Conservation (phyloP, 352 stramenopile genomes). For the Phytophthora kernoviae region DNA sequence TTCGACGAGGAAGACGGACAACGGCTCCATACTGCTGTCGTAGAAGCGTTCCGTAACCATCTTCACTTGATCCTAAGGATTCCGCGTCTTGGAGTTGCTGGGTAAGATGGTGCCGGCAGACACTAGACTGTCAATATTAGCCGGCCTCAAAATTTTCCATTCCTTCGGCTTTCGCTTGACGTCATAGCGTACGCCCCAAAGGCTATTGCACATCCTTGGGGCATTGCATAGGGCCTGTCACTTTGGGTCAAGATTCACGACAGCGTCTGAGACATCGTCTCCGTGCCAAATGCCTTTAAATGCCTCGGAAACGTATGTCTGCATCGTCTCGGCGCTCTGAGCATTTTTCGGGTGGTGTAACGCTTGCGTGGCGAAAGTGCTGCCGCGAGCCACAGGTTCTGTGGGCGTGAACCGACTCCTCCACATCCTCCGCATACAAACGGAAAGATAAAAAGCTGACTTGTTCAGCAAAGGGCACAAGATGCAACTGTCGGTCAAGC, state of each 20-base stretch:
- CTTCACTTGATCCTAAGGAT: not conserved
- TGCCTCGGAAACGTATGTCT: not conserved
- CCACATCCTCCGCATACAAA: conserved; percentile 13
- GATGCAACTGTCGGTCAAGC: not conserved
- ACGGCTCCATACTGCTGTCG: not conserved
- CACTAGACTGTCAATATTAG: not conserved
- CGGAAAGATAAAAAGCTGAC: conserved; percentile 19
- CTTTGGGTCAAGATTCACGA: not conserved
- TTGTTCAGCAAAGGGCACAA: conserved; percentile 10
- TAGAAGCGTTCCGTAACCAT: conserved; percentile 2
- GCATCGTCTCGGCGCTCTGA: conserved; percentile 5
- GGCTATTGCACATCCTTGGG: too few relatives aligned
- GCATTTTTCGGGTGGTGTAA: conserved; percentile 24
- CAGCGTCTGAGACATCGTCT: too few relatives aligned
- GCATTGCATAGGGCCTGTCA: not conserved
- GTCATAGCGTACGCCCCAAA: too few relatives aligned
- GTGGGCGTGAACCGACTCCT: conserved; percentile 20
- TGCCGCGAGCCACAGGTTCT: conserved; percentile 16
- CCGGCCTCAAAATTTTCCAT: not conserved
- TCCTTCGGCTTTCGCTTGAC: not conserved
- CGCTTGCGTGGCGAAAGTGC: conserved; percentile 14
- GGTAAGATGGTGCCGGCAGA: too few relatives aligned
- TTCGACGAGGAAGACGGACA: not conserved
- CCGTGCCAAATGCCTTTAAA: not conserved
- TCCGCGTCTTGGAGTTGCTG: too few relatives aligned